A percentile compares a stretch with the other conserved stretches of the same genome.
Conservation (phyloP, 768 basidiomycete genomes). For the Pisolithus microcarpus region DNA sequence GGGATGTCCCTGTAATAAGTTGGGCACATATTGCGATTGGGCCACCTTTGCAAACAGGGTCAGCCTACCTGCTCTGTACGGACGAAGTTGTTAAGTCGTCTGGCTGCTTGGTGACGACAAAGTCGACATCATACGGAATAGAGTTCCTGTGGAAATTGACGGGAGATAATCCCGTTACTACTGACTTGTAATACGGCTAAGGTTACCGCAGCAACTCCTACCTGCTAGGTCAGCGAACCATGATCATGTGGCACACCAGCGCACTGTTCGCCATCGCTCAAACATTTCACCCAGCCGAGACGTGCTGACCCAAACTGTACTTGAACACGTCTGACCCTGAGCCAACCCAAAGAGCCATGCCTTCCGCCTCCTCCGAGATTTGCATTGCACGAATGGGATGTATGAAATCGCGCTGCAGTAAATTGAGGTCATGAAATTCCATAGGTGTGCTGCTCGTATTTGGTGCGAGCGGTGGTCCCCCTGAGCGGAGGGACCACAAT, state of each 20-base stretch:
- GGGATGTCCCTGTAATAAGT: too few relatives aligned
- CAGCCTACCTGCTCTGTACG: too few relatives aligned
- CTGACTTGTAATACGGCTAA: background rate
- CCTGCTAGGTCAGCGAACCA: background rate
- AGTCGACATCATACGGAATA: too few relatives aligned
- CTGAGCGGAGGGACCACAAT: slow-evolving; percentile 61
- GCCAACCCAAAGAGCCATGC: slow-evolving; percentile 47
- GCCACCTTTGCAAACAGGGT: too few relatives aligned
- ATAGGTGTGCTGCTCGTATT: background rate
- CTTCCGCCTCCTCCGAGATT: slow-evolving; percentile 35
- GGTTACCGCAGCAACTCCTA: background rate
- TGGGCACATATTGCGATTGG: too few relatives aligned
- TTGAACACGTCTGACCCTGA: slow-evolving; percentile 39
- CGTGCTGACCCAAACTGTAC: slow-evolving; percentile 42
- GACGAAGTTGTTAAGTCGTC: too few relatives aligned
- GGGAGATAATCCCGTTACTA: too few relatives aligned
- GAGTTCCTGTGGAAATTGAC: too few relatives aligned
- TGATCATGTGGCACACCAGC: background rate
- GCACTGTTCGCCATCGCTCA: background rate
- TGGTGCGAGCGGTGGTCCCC: slow-evolving; percentile 26
- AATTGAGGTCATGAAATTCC: slow-evolving; percentile 13
- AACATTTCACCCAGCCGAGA: background rate
- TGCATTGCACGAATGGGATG: slow-evolving; percentile 42
- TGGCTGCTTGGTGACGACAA: too few relatives aligned
- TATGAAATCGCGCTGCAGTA: slow-evolving; percentile 30